Conservation (phyloP, 1,284 basidiomycete species). For the Retiboletus fuscus region DNA sequence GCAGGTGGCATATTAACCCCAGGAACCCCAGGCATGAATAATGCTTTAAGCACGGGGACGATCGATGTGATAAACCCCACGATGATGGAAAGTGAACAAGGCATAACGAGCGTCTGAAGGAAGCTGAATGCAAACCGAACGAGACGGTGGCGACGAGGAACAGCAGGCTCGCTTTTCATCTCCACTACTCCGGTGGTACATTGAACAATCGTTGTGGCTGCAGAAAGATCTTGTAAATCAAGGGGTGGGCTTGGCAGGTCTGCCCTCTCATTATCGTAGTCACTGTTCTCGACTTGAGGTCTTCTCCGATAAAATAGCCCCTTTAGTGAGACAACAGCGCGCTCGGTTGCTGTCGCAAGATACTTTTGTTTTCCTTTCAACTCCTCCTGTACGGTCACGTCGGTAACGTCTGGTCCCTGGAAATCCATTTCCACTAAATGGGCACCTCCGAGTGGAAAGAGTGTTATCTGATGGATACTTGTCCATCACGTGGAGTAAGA, state of each 20-base stretch:
- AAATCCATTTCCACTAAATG: constrained; percentile 69
- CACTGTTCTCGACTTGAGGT: not conserved
- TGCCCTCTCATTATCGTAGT: constrained; percentile 27
- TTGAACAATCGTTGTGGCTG: constrained; percentile 18
- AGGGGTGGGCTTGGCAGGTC: not conserved
- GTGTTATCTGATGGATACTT: constrained; percentile 59
- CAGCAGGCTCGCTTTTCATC: not conserved
- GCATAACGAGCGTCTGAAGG: constrained; percentile 60
- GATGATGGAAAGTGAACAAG: constrained; percentile 72
- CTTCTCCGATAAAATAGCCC: constrained; percentile 7
- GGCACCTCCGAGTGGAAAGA: constrained; percentile 71
- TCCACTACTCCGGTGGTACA: not conserved
- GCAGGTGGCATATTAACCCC: constrained; percentile 67
- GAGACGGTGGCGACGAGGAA: constrained; percentile 27
- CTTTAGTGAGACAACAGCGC: constrained; percentile 10
- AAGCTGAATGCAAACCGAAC: constrained; percentile 43
- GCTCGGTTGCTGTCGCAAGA: constrained; percentile 37
- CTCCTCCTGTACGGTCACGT: constrained; percentile 62
- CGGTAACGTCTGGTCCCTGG: constrained; percentile 69
- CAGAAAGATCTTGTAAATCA: constrained; percentile 13
- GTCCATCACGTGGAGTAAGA: not conserved
- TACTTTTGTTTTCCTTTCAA: constrained; percentile 47
- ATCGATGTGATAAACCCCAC: constrained; percentile 77
- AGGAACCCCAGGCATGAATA: constrained; percentile 67
- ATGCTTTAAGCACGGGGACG: constrained; percentile 74